Percentiles rank a stretch among this genome's conserved stretches.
These are phyloP conservation scores for Solanum chaucha DNA, from an alignment of 257 asterid genomes.

Conservation along the genomic window DNA sequence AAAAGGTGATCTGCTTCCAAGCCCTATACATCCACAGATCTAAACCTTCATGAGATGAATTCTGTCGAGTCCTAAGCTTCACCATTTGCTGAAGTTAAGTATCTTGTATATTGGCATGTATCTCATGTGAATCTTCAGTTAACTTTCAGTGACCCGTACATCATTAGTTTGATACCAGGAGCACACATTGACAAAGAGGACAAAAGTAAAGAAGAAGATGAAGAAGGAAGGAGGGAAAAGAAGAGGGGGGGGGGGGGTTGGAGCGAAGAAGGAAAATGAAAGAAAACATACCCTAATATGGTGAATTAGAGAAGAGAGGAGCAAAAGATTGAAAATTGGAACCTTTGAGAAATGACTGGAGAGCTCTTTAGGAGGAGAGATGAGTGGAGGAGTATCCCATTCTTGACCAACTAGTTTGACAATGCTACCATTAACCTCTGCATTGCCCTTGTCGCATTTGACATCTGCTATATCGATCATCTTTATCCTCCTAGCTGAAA, in stretches of 20 bases:
- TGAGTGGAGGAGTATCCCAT: conserved; percentile 86
- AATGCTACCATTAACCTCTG: conserved; percentile 86
- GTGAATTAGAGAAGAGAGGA: not conserved
- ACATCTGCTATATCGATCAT: conserved; percentile 20
- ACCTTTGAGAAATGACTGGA: conserved; percentile 47
- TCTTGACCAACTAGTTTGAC: conserved; percentile 64
- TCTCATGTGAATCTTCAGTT: not conserved
- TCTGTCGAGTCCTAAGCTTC: not conserved
- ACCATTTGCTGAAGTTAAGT: not conserved
- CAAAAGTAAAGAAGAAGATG: not conserved
- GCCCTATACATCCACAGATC: not conserved
- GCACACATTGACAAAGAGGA: not conserved
- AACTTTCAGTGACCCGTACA: not conserved
- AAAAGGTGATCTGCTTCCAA: not conserved
- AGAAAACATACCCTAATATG: not conserved
- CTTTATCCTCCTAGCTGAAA: not conserved
- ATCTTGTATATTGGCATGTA: not conserved
- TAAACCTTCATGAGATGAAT: not conserved
- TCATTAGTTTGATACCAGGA: not conserved
- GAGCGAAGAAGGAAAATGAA: not conserved
- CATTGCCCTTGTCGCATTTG: conserved; percentile 61
- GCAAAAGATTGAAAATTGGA: not conserved
- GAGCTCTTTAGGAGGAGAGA: conserved; percentile 86
- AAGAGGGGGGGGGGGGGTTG: too few relatives aligned
- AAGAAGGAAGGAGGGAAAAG: not conserved